Conservation (phyloP, 345 rosid species). For the Bretschneidera sinensis region DNA sequence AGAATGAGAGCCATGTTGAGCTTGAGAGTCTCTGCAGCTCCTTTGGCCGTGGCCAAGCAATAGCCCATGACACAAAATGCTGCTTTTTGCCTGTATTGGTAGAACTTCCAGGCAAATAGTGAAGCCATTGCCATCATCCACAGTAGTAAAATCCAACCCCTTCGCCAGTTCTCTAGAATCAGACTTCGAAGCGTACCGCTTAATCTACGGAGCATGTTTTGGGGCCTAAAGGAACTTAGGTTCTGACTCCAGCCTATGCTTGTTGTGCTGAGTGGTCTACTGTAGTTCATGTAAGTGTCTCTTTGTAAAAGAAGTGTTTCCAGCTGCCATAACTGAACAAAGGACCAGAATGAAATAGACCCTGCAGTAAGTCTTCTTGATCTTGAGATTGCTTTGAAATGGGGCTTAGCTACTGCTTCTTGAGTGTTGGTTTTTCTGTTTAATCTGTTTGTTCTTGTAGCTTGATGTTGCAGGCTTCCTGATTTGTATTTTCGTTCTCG, state of each 20-base stretch:
- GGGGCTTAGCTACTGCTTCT: too few relatives aligned
- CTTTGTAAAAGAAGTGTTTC: constrained; percentile 84
- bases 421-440: too few relatives aligned
- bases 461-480: too few relatives aligned
- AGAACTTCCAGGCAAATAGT: constrained; percentile 88
- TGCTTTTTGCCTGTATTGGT: constrained; percentile 60
- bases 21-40: constrained; percentile 96
- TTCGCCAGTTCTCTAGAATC: constrained; percentile 74
- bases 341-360: constrained; percentile 7
- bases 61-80: constrained; percentile 87
- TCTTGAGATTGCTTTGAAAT: too few relatives aligned
- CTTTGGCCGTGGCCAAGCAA: constrained; percentile 81
- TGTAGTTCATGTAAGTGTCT: constrained; percentile 87
- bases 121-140: constrained; percentile 61
- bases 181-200: constrained; percentile 39
- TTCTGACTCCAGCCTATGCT: constrained; percentile 69
- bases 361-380: too few relatives aligned
- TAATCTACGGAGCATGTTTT: constrained; percentile 26
- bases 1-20: constrained; percentile 95
- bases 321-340: constrained; percentile 81
- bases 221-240: constrained; percentile 40
- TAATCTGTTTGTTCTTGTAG: too few relatives aligned
- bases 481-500: too few relatives aligned
- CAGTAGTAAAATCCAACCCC: constrained; percentile 66
- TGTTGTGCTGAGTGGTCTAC: constrained; percentile 77